Evolutionary conservation across 495 filamentous ascomycete genomes (phyloP), one percentile per base, ranked within the genome.

Genomic region (Penicillium cataractarum): DNA sequence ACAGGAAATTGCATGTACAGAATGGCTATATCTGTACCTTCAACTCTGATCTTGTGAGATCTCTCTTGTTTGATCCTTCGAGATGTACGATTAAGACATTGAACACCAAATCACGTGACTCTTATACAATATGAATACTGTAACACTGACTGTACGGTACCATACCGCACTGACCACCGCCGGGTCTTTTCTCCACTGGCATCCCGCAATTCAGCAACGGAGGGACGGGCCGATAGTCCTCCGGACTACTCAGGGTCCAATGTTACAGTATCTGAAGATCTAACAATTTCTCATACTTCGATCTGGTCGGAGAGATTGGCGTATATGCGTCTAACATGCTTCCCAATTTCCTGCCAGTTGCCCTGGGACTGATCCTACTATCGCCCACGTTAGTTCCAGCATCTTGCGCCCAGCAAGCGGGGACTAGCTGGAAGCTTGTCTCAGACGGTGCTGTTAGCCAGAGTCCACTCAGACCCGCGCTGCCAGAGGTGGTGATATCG

Each of bases 181-280:
- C 44, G 22, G 10, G 44, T 24, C 42, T 26, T 8, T 27, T 26
- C 46, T 50, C 46, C 46, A 50, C 46, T 26, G 12, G 46, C 46
- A 29, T 50, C 46, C 46, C 46, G 46, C 46, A 50, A 29, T 50
- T 50, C 24, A 31, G 4, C 17, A 15, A 29, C 46, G 46, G 22
- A 46, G 46, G 46, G 24, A 50, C 46, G 46, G 46, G 46, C 46
- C 46, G 46, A 50, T 27, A 29, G 46, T 6, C 46, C 46, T 50
- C 22, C 46, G 26, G 46, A n/a, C 22, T 50, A 50, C 21, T 15
- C 17, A 46, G 39, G 39, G 10, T 22, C 8, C 19, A 10, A 44
- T 2, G 17, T 39, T 17, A 17, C 4, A 12, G 15, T 15, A 31
- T 31, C 29, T 31, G 3, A n/a, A n/a, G 29, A 31, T 12, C 35